Percentiles rank a stretch among this genome's conserved stretches.
Evolutionary conservation across 495 filamentous ascomycete species (phyloP).

Genomic region (Aspergillus baeticus): DNA sequence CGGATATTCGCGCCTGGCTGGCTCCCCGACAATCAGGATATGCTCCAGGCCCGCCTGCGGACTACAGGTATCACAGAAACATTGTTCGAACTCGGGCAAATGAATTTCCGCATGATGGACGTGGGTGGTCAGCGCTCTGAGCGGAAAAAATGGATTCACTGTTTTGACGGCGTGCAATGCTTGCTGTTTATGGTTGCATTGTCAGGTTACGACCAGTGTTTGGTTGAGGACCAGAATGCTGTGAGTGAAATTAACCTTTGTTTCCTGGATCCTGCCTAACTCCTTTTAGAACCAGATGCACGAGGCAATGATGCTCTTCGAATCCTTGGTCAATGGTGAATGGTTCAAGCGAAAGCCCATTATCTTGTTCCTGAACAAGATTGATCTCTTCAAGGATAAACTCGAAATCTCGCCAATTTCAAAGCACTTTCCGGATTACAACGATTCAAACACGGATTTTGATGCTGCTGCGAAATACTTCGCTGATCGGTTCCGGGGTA

Average conservation of each 20-base stretch:
- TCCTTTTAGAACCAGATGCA: conserved; percentile 93
- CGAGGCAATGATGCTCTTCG: conserved; percentile 96
- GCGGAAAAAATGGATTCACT: conserved; percentile 99
- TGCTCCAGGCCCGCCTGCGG: conserved; percentile 85
- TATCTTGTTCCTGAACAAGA: conserved; percentile 99
- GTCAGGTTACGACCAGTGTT: conserved; percentile 94
- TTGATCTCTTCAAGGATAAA: conserved; percentile 95
- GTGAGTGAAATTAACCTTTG: conserved; percentile 51
- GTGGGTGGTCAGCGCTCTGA: conserved; percentile 97
- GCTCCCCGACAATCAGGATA: conserved; percentile 94
- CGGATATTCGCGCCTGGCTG: conserved; percentile 84
- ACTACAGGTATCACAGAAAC: conserved; percentile 98
- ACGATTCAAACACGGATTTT: conserved; percentile 53
- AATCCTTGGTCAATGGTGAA: conserved; percentile 93
- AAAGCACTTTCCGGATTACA: conserved; percentile 92
- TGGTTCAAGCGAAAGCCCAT: conserved; percentile 97
- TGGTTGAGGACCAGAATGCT: conserved; percentile 96
- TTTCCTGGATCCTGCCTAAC: conserved; percentile 4
- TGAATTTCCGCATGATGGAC: conserved; percentile 99
- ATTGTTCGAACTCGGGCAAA: conserved; percentile 86
- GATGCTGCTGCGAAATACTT: conserved; percentile 77
- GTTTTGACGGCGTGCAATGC: conserved; percentile 95
- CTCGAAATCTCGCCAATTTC: conserved; percentile 76
- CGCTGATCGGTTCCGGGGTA: conserved; percentile 80
- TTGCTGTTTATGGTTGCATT: conserved; percentile 94